Base-by-base conservation (phyloP, 192 early-diverging fungal species). In the Rhizophagus clarus region DNA sequence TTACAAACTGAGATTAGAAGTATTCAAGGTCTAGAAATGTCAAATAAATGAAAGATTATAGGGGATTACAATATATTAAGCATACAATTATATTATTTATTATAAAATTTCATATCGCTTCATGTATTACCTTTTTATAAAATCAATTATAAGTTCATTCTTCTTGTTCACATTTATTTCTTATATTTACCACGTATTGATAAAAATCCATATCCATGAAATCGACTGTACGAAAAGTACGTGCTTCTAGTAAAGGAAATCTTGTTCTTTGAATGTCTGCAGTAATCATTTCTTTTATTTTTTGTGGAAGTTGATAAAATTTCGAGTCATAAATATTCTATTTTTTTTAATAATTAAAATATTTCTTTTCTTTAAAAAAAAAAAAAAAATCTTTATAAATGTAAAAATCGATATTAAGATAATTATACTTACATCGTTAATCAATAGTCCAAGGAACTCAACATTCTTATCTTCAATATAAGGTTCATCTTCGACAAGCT, bases 1-100 rank as follows among this genome's bases (percentile, higher is more conserved):
- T 66, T 66, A 12, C 63, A 66, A 66, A 66, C 24, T 12, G 63
- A 66, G 63, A 66, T 66, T 66, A 66, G 9, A 5, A 66, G 15
- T 66, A 15, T 66, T 45, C 42, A 45, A 45, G 12, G 11, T 45
- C 11, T 11, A 12, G 11, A 45, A 28, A 4, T 22, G 3, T 66
- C 63, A 9, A 4, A 31, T 14, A 12, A 28, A 64, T 64, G n/a
- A 28, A 64, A 4, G 6, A 10, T 1, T 66, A 29, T 66, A 29
- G 7, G 34, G 34, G 7, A 6, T 37, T 37, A 40, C 37, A 40
- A 0, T 40, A 9, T 40, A 40, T 40, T 40, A 40, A 40, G 37
- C 6, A 7, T 5, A 40, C 7, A 5, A 40, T 40, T 40, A 40
- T 40, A 40, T 32, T 40, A 40, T 40, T 40, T 40, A 40, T 40